Conservation (phyloP, 768 basidiomycete genomes). For the Hericium rajendrae region DNA sequence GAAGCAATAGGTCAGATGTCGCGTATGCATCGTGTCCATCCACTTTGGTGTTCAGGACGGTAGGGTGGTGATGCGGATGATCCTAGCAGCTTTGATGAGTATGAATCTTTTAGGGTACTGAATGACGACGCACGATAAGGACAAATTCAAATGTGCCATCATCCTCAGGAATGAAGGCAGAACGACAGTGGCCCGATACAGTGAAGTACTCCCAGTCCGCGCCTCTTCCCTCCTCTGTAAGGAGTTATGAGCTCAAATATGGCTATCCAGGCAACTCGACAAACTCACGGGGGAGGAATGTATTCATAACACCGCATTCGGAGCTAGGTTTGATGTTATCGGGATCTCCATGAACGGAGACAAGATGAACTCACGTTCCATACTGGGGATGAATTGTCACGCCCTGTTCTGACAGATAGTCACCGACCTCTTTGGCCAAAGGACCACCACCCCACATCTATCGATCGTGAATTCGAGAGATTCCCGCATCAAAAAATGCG, state of each 20-base stretch:
- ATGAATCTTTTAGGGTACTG: background rate
- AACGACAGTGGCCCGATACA: constrained; percentile 11
- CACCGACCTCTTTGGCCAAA: constrained; percentile 17
- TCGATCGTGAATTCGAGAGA: background rate
- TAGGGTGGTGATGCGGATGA: constrained; percentile 14
- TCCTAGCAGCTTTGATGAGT: constrained; percentile 7
- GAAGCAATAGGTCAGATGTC: constrained; percentile 33
- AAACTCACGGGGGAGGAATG: constrained; percentile 13
- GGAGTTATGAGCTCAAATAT: too few relatives aligned
- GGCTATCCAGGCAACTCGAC: too few relatives aligned
- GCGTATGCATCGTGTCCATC: constrained; percentile 31
- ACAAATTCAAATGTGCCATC: constrained; percentile 16
- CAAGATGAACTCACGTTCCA: constrained; percentile 11
- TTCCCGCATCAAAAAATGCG: background rate
- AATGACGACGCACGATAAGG: constrained; percentile 10
- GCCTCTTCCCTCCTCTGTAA: constrained; percentile 8
- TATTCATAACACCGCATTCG: constrained; percentile 15
- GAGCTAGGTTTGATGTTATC: constrained; percentile 7
- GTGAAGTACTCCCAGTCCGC: constrained; percentile 18
- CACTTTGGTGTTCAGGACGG: constrained; percentile 24
- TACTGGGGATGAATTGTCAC: constrained; percentile 15
- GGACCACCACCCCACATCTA: constrained; percentile 24
- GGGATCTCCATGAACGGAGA: background rate
- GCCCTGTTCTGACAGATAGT: constrained; percentile 15
- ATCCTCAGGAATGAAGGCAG: constrained; percentile 11